These are phyloP conservation scores for Ceraceosorus bombacis DNA, from an alignment of 1,284 basidiomycete genomes.

Conservation along the genomic window DNA sequence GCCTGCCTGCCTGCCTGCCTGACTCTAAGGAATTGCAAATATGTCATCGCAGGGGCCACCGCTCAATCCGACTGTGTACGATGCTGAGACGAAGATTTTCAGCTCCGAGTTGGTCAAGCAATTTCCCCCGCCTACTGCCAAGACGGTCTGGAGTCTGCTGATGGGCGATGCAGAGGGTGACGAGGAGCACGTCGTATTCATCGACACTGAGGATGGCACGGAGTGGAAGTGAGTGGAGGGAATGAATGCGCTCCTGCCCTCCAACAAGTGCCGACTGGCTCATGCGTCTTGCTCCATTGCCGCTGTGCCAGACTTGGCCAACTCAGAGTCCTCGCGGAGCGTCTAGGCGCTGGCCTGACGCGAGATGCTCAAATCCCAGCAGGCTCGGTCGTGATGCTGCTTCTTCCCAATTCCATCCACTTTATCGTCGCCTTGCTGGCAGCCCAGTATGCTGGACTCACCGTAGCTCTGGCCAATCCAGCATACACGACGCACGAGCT, in stretches of 20 bases:
- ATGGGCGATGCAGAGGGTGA: neutral
- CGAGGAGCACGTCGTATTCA: neutral
- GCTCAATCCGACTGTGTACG: no score
- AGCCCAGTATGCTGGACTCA: slow-evolving; percentile 21
- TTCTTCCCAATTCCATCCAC: slow-evolving; percentile 20
- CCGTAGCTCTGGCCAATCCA: slow-evolving; percentile 22
- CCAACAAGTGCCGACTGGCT: neutral
- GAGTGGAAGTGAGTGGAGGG: neutral
- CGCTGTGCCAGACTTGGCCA: slow-evolving; percentile 14
- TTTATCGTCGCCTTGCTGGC: slow-evolving; percentile 21
- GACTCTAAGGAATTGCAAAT: no score
- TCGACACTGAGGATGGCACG: neutral
- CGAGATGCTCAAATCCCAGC: slow-evolving; percentile 16
- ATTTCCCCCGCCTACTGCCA: no score
- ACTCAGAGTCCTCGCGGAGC: slow-evolving; percentile 21
- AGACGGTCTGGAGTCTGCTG: neutral
- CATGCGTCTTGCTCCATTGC: neutral
- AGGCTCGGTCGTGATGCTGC: slow-evolving; percentile 19
- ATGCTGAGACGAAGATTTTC: no score
- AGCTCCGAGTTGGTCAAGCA: no score
- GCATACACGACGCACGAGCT: slow-evolving; percentile 21
- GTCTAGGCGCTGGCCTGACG: slow-evolving; percentile 23
- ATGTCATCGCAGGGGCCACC: no score
- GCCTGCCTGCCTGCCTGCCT: no score
- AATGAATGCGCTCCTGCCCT: neutral